Base-by-base conservation (phyloP, 139 green algal genomes). In the Parachlorella kessleri region DNA sequence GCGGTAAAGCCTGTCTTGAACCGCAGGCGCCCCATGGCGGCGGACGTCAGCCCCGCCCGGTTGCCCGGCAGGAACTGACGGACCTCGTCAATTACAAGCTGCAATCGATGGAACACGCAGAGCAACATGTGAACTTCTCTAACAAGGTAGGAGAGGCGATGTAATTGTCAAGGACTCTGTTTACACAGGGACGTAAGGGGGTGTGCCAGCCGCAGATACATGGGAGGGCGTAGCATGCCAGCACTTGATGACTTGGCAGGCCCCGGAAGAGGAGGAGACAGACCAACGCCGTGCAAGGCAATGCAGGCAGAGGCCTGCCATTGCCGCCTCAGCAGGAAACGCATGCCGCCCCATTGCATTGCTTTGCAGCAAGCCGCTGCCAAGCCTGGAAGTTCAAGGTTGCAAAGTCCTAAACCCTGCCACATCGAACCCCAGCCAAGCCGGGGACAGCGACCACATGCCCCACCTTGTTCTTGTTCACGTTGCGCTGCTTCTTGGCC, bases 51-150 rank as follows among this genome's bases (percentile, higher is more conserved):
- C 23, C 76, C 82, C 6, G 55, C 74, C 8, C 93, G 67, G 48
- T 92, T 88, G 41, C 76, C 73, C 23, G 93, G 93, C 55, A 98
- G 85, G 77, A 91, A 96, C 54, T 91, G 78, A 74, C 83, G 81
- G 38, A 98, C 78, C 14, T 85, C 86, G 32, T 95, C 88, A 7
- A 97, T 82, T 64, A 98, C 81, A 32, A 84, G 32, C 79, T 94
- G 79, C 55, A 78, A 35, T 55, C 28, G 59, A 71, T n/a, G 36
- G 24, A 59, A 21, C n/a, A n/a, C n/a, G n/a, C n/a, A n/a, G n/a
- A n/a, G n/a, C n/a, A n/a, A n/a, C n/a, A n/a, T n/a, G n/a, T n/a
- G n/a, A n/a, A n/a, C n/a, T n/a, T n/a, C n/a, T n/a, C n/a, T n/a
- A n/a, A n/a, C n/a, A n/a, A n/a, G n/a, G n/a, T n/a, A n/a, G n/a